phyloP scores from a whole-genome alignment of 1,284 basidiomycete genomes.

The Moniliella sp. region DNA sequence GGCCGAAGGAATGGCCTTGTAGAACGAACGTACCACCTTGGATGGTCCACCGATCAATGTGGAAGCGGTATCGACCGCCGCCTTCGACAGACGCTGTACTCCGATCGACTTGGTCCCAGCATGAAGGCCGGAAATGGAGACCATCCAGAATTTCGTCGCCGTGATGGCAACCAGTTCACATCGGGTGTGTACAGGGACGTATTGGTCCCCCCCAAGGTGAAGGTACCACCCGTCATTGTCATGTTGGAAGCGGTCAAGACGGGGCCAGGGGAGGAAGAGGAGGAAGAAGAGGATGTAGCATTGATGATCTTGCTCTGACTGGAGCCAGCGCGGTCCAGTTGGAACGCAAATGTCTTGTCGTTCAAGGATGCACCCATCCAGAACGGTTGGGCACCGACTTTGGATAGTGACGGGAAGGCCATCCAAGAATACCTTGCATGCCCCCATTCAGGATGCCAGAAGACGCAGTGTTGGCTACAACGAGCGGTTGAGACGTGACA shows the following conservation, averaged over 20 bases:
- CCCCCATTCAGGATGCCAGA: conserved; percentile 4
- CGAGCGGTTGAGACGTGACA: conserved; percentile 9
- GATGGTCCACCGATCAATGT: conserved; percentile 23
- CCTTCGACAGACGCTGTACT: conserved; percentile 5
- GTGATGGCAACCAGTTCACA: conserved; percentile 11
- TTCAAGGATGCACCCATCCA: conserved; percentile 8
- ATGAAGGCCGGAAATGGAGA: conserved; percentile 11
- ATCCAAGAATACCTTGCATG: conserved; percentile 19
- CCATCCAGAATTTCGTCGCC: conserved; percentile 14
- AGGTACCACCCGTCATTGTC: conserved; percentile 9
- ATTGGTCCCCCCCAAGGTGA: conserved; percentile 21
- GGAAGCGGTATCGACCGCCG: conserved; percentile 28
- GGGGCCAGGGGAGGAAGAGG: background rate
- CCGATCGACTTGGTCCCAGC: conserved; percentile 4
- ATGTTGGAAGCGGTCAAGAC: background rate
- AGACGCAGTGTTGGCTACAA: conserved; percentile 11
- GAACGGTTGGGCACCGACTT: conserved; percentile 6
- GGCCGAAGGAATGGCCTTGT: conserved; percentile 11
- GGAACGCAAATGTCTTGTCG: conserved; percentile 12
- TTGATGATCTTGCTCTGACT: background rate
- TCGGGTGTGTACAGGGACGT: conserved; percentile 10
- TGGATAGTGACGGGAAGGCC: conserved; percentile 11
- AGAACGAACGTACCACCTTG: conserved; percentile 9
- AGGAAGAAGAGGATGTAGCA: background rate
- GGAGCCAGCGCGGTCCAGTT: background rate